These are phyloP conservation scores for Penicillium simplicissimum DNA, from an alignment of 495 filamentous ascomycete genomes.

Conservation along the genomic window DNA sequence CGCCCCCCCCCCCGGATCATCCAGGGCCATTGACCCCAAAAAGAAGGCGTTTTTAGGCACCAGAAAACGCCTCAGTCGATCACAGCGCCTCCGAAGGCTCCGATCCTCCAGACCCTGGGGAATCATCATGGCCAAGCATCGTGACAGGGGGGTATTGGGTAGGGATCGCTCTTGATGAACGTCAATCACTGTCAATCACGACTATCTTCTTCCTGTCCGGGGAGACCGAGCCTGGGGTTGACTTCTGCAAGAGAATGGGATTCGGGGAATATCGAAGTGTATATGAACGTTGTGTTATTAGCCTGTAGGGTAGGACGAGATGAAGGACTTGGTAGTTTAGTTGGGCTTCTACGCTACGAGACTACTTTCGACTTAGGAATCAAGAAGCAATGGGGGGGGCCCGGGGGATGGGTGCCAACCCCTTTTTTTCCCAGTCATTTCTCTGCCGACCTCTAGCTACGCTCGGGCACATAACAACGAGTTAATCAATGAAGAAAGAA, in stretches of 20 bases:
- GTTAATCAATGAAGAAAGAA: background rate
- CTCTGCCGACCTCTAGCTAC: background rate
- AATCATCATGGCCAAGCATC: constrained; percentile 26
- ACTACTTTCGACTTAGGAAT: background rate
- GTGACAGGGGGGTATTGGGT: constrained; percentile 28
- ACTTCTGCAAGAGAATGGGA: constrained; percentile 14
- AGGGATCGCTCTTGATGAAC: constrained; percentile 28
- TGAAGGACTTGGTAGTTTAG: background rate
- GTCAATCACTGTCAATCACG: constrained; percentile 25
- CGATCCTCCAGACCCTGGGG: constrained; percentile 14
- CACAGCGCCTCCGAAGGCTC: constrained; percentile 14
- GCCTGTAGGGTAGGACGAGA: background rate
- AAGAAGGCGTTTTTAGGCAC: background rate
- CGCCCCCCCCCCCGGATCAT: background rate
- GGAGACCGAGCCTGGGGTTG: constrained; percentile 14
- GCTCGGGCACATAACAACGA: background rate
- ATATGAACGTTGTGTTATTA: constrained; percentile 3
- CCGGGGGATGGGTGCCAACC: background rate
- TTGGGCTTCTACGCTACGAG: background rate
- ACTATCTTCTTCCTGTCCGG: constrained; percentile 24
- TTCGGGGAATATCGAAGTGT: background rate
- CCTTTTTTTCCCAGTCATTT: background rate
- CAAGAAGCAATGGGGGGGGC: background rate
- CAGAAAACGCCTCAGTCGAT: constrained; percentile 1
- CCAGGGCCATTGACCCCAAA: background rate